Evolutionary conservation across 768 basidiomycete genomes (phyloP), one percentile per base, ranked within the genome.

Genomic region (Collybia mongolica): DNA sequence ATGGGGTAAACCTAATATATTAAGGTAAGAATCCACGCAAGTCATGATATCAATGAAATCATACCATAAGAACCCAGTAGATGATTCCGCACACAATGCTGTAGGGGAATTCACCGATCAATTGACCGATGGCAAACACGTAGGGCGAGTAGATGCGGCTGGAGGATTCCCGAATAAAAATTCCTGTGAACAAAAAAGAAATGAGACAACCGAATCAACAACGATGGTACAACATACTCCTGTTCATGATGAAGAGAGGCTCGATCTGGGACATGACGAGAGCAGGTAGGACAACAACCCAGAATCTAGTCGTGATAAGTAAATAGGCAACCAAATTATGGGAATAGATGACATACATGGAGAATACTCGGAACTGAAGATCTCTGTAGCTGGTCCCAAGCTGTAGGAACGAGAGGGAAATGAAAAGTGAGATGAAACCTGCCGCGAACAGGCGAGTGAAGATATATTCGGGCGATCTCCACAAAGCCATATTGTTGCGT

Each of bases 131-230:
- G 24, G 91, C 88, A 62, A 95, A 95, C 18, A 92, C 89, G 50
- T 84, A 84, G 0, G 90, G 85, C 0, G 86, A 88, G 67, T 94
- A 94, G 60, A 94, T 93, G 52, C 88, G 81, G 68, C 88, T 89
- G 2, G 86, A 88, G 0, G 88, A 77, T 69, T 93, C 91, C 59
- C 71, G 59, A 44, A 72, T 71, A 57, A 76, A 78, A 23, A 65
- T 71, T 41, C 73, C 67, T 69, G 44, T 12, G n/a, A 20, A 12
- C 15, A 23, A 22, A 32, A 36, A 22, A 18, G 12, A 19, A 38
- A 18, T 17, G 12, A 40, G 51, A 15, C 55, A 40, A 24, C 5
- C 48, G 14, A 14, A 7, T 19, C 14, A 42, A 11, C 8, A 9
- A 19, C 2, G 5, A 32, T 6, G 47, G 47, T 60, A 48, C n/a